Conservation (phyloP, 1,284 basidiomycete species). For the Ceratobasidium sp. region DNA sequence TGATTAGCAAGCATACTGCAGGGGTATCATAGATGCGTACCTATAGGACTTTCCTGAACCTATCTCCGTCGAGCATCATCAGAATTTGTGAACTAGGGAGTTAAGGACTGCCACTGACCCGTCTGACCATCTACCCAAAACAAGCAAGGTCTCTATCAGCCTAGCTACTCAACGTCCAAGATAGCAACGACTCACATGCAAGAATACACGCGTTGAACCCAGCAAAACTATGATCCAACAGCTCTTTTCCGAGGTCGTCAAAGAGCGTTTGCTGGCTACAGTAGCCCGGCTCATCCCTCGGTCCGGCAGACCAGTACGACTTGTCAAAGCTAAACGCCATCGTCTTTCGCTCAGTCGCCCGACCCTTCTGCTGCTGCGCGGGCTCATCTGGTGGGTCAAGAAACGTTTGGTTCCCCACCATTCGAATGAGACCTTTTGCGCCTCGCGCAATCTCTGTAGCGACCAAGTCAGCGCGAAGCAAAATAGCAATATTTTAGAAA, state of each 20-base stretch:
- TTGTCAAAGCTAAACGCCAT: conserved; percentile 95
- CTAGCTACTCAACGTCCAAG: conserved; percentile 9
- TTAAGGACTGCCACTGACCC: conserved; percentile 65
- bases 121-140: conserved; percentile 79
- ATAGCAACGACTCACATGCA: conserved; percentile 78
- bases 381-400: conserved; percentile 83
- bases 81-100: conserved; percentile 44
- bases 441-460: conserved; percentile 85
- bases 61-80: conserved; percentile 53
- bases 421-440: conserved; percentile 90
- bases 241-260: conserved; percentile 93
- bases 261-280: conserved; percentile 95
- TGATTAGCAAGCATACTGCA: conserved; percentile 12
- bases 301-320: conserved; percentile 94
- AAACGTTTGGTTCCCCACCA: conserved; percentile 92
- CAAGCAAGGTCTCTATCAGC: conserved; percentile 48
- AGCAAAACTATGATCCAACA: conserved; percentile 94
- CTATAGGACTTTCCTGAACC: conserved; percentile 92
- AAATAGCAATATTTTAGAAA: conserved; percentile 53
- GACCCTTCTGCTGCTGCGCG: conserved; percentile 52
- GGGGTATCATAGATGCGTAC: conserved; percentile 60
- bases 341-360: conserved; percentile 87
- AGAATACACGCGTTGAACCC: conserved; percentile 99
- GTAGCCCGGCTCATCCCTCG: conserved; percentile 86
- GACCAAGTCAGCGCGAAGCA: not conserved